phyloP scores from a whole-genome alignment of 192 early-diverging fungal genomes.

The Powellomyces hirtus region DNA sequence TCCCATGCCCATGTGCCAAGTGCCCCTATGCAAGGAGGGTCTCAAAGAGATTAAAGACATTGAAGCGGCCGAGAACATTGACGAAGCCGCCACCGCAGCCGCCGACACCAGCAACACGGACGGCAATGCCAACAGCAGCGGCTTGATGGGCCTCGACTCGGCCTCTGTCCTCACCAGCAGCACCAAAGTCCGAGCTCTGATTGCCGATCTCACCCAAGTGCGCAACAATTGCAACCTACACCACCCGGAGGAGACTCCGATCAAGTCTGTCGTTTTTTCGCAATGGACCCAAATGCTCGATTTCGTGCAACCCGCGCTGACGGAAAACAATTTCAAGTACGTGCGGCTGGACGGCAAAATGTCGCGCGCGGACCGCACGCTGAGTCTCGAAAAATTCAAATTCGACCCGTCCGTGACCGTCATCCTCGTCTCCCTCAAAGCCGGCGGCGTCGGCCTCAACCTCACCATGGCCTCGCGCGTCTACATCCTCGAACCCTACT shows the following conservation, averaged over 20 bases:
- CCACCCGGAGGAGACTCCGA: slow-evolving; percentile 5
- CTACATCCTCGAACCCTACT: slow-evolving; percentile 58
- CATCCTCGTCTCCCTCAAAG: slow-evolving; percentile 56
- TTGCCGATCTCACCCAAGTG: slow-evolving; percentile 25
- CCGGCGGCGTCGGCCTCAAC: slow-evolving; percentile 63
- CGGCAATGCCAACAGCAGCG: neutral
- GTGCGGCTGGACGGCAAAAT: slow-evolving; percentile 54
- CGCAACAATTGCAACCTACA: slow-evolving; percentile 8
- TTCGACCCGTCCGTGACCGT: slow-evolving; percentile 45
- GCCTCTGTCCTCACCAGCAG: slow-evolving; percentile 14
- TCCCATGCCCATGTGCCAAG: slow-evolving; percentile 46
- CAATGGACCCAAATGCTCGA: slow-evolving; percentile 77
- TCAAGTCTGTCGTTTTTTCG: slow-evolving; percentile 89
- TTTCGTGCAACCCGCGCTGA: slow-evolving; percentile 29
- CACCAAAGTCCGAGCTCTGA: slow-evolving; percentile 44
- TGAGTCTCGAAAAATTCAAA: slow-evolving; percentile 59
- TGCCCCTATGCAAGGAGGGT: slow-evolving; percentile 27
- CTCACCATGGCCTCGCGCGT: slow-evolving; percentile 52
- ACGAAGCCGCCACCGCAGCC: slow-evolving; percentile 1
- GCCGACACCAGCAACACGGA: neutral
- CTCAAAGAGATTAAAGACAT: slow-evolving; percentile 51
- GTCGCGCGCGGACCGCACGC: slow-evolving; percentile 51
- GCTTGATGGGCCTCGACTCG: too few species aligned
- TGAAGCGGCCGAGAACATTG: slow-evolving; percentile 14
- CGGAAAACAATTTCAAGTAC: slow-evolving; percentile 34